Conservation (phyloP, 768 basidiomycete species). For the Strobilomyces dryophilus region DNA sequence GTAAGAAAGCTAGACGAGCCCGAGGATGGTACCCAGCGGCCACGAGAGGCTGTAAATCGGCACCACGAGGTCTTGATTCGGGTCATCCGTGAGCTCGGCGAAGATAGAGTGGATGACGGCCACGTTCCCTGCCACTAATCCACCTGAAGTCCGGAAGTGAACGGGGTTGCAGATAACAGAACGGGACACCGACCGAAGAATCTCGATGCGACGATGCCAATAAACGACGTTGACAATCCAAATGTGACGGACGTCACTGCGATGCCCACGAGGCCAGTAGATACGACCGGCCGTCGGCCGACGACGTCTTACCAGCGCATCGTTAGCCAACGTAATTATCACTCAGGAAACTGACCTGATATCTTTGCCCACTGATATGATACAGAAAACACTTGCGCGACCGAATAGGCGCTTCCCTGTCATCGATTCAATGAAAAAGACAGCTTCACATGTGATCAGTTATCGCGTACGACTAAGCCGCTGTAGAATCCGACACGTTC, state of each 20-base stretch:
- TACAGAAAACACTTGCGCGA: conserved; percentile 58
- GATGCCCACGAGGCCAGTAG: conserved; percentile 48
- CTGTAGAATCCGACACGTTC: conserved; percentile 68
- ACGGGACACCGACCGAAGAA: conserved; percentile 39
- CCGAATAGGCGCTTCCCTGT: conserved; percentile 60
- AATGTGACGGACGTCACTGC: conserved; percentile 47
- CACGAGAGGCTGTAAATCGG: conserved; percentile 55
- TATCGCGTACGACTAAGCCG: conserved; percentile 48
- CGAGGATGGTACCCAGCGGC: conserved; percentile 53
- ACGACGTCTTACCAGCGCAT: conserved; percentile 40
- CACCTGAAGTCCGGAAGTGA: conserved; percentile 36
- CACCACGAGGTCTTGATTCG: conserved; percentile 56
- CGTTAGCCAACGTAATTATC: not conserved
- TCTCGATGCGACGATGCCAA: conserved; percentile 44
- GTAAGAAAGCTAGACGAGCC: conserved; percentile 30
- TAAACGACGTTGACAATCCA: conserved; percentile 53
- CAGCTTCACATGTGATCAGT: conserved; percentile 11
- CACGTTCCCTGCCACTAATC: conserved; percentile 55
- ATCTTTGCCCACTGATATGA: conserved; percentile 57
- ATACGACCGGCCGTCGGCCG: conserved; percentile 61
- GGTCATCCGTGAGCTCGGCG: conserved; percentile 58
- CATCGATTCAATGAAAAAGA: not conserved
- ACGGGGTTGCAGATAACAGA: not conserved
- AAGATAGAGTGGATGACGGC: conserved; percentile 60
- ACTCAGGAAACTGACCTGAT: conserved; percentile 35